phyloP scores from a whole-genome alignment of 2,329 filamentous ascomycete genomes.

The Aspergillus jensenii region DNA sequence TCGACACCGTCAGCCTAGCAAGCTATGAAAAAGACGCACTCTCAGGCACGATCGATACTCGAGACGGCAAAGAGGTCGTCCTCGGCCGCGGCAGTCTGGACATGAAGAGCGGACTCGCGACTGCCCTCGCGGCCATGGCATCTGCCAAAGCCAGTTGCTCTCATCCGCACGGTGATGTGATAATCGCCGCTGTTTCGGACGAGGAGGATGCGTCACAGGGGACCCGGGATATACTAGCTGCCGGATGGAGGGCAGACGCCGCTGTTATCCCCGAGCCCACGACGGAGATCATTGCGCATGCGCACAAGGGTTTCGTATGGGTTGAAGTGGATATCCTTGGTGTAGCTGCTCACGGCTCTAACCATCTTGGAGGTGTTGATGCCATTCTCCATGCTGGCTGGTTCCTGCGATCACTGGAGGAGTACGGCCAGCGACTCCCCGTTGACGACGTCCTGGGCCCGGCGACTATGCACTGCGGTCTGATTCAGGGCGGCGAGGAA shows the following conservation, averaged over 20 bases:
- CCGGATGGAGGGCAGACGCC: constrained; percentile 55
- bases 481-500: constrained; percentile 54
- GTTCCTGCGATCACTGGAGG: constrained; percentile 49
- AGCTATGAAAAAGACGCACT: constrained; percentile 51
- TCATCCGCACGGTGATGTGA: constrained; percentile 48
- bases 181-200: constrained; percentile 55
- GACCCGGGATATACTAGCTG: constrained; percentile 50
- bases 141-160: constrained; percentile 33
- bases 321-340: constrained; percentile 35
- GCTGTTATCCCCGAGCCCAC: constrained; percentile 55
- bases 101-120: constrained; percentile 55
- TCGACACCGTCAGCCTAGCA: constrained; percentile 52
- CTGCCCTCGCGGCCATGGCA: constrained; percentile 45
- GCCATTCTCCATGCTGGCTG: constrained; percentile 51
- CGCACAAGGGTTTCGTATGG: constrained; percentile 53
- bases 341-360: constrained; percentile 37
- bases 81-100: constrained; percentile 51
- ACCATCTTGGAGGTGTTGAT: constrained; percentile 48
- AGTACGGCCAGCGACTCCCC: constrained; percentile 40
- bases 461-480: constrained; percentile 48
- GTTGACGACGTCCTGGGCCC: constrained; percentile 37
- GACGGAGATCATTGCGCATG: constrained; percentile 38
- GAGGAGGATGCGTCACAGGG: constrained; percentile 54
- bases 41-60: constrained; percentile 37
- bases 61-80: constrained; percentile 37